Base-by-base conservation (phyloP, 768 basidiomycete species). In the Crassisporium funariophilum region DNA sequence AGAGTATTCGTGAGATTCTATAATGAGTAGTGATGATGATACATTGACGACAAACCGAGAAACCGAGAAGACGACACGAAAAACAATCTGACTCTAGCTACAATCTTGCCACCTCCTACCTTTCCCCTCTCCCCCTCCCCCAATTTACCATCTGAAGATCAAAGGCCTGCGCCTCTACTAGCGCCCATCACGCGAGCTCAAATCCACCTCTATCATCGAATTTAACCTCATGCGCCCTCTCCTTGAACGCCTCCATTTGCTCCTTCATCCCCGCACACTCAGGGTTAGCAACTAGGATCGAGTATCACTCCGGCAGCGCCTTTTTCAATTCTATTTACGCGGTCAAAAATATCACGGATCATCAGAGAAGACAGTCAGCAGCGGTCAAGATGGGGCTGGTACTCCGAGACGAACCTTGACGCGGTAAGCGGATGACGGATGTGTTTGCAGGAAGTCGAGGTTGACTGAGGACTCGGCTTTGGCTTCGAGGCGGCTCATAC, bases 401-500 rank as follows among this genome's bases (percentile, higher is more conserved):
- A 12, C 20, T 20, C 34, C 10, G 13, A 24, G 11, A 53, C 79
- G 48, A 52, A 88, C 91, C 73, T 84, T 74, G 47, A 91, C 81
- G 16, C 94, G 81, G 58, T 75, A 83, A 29, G 76, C 70, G 17
- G 85, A 83, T 4, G 83, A 74, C 0, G 95, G 95, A 65, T 98
- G 95, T 0, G 95, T 97, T 20, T 72, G 72, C 24, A 94, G 62
- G 68, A 98, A 90, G 43, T 83, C 81, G 21, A 59, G 47, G 36
- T 33, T 60, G 29, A 15, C 60, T 37, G 17, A 65, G 56, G 41
- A 60, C 44, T 13, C 52, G 5, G 58, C 50, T n/a, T 67, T 59
- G 13, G 72, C 64, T 63, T 92, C 88, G 4, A 82, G 55, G 40
- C 73, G 65, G 0, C 72, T 79, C 48, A 97, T 71, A 5, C 88